A percentile compares a stretch with the other conserved stretches of the same genome.
These are phyloP conservation scores for Geotrichum reessii DNA, from an alignment of 1,139 yeast species.

Conservation along the genomic window DNA sequence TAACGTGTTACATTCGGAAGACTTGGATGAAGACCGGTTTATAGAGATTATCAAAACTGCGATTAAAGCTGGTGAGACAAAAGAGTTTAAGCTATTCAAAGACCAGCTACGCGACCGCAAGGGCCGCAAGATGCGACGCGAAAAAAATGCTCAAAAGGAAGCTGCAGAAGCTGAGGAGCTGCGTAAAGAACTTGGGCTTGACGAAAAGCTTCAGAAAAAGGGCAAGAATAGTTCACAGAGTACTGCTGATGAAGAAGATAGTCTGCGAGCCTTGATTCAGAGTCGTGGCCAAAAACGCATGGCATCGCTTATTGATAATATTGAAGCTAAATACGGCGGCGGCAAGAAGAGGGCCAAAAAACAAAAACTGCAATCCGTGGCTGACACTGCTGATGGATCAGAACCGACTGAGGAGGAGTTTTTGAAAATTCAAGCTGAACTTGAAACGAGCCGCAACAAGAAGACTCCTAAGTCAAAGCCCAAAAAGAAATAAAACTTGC, in stretches of 20 bases:
- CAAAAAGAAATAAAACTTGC: not conserved
- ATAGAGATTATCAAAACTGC: slow-evolving; percentile 47
- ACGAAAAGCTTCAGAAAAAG: slow-evolving; percentile 37
- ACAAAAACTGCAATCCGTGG: slow-evolving; percentile 24
- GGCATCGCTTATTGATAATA: slow-evolving; percentile 45
- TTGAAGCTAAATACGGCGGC: slow-evolving; percentile 50
- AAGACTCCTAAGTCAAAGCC: slow-evolving; percentile 6
- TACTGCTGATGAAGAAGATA: slow-evolving; percentile 18
- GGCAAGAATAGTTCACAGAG: slow-evolving; percentile 32
- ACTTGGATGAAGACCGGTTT: slow-evolving; percentile 53
- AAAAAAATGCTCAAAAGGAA: slow-evolving; percentile 51
- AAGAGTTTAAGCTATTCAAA: slow-evolving; percentile 45
- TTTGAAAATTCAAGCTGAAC: slow-evolving; percentile 35
- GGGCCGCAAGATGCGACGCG: slow-evolving; percentile 41
- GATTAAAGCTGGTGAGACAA: slow-evolving; percentile 38
- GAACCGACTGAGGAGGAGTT: slow-evolving; percentile 40
- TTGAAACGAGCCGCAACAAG: slow-evolving; percentile 6
- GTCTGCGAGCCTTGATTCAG: slow-evolving; percentile 28
- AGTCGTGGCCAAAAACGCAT: slow-evolving; percentile 36
- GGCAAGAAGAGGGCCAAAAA: slow-evolving; percentile 37
- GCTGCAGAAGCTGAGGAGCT: slow-evolving; percentile 64
- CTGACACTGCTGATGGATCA: slow-evolving; percentile 20
- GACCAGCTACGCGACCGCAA: slow-evolving; percentile 48
- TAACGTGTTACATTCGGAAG: slow-evolving; percentile 63
- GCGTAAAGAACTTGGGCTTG: slow-evolving; percentile 45